A percentile compares a stretch with the other conserved stretches of the same genome.
These are phyloP conservation scores for Pseudogymnoascus sp. DNA, from an alignment of 2,329 filamentous ascomycete species.

Conservation along the genomic window DNA sequence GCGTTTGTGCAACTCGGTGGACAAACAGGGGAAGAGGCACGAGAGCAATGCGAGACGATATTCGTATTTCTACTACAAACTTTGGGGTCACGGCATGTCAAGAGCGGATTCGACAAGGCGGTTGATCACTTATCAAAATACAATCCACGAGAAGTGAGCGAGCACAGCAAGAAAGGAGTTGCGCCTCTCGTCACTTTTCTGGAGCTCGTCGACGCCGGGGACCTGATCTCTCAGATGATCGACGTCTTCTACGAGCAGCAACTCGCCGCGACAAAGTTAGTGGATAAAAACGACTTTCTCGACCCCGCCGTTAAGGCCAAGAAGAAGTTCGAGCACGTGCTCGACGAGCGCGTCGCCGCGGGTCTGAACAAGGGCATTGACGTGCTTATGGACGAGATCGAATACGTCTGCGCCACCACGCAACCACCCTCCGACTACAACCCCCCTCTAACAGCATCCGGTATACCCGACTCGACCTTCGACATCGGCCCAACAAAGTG, in stretches of 20 bases:
- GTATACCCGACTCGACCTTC: conserved; percentile 28
- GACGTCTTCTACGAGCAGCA: conserved; percentile 99
- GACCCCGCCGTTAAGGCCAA: conserved; percentile 89
- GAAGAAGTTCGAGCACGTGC: conserved; percentile 98
- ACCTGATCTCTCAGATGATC: conserved; percentile 97
- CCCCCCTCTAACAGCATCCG: conserved; percentile 45
- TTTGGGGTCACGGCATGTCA: conserved; percentile 79
- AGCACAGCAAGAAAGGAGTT: conserved; percentile 64
- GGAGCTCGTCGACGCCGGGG: conserved; percentile 94
- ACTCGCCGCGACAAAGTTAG: conserved; percentile 71
- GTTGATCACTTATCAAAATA: conserved; percentile 87
- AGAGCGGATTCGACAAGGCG: conserved; percentile 87
- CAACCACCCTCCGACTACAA: conserved; percentile 89
- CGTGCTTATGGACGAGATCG: conserved; percentile 96
- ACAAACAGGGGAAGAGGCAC: conserved; percentile 73
- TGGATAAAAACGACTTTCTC: conserved; percentile 89
- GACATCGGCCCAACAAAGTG: conserved; percentile 73
- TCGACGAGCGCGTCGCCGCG: conserved; percentile 92
- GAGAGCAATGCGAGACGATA: conserved; percentile 81
- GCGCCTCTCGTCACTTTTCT: conserved; percentile 92
- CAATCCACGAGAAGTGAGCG: conserved; percentile 75
- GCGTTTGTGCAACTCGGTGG: conserved; percentile 76
- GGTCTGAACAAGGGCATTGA: conserved; percentile 97
- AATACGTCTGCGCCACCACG: conserved; percentile 85
- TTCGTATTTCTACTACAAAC: conserved; percentile 81